Percentiles rank a stretch among this genome's conserved stretches.
These are phyloP conservation scores for Apiospora malaysiana DNA, from an alignment of 2,329 filamentous ascomycete genomes.

Conservation along the genomic window DNA sequence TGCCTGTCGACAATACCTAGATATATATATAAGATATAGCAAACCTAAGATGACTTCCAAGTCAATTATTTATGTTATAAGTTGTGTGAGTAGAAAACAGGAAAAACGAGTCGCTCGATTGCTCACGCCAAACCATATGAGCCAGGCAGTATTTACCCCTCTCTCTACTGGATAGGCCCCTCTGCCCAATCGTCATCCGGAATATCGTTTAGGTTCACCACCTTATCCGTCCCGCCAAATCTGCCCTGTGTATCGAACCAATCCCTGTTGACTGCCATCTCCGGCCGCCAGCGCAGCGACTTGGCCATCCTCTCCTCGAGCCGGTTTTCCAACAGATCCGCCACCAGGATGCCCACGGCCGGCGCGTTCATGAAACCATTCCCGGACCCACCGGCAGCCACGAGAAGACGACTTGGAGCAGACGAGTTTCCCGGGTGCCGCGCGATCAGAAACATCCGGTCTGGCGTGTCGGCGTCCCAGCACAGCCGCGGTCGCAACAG, in stretches of 20 bases:
- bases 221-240: slow-evolving; percentile 51
- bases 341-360: slow-evolving; percentile 55
- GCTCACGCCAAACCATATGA: background rate
- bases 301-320: slow-evolving; percentile 48
- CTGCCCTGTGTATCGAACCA: slow-evolving; percentile 52
- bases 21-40: background rate
- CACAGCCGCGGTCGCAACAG: slow-evolving; percentile 58
- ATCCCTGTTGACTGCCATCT: slow-evolving; percentile 50
- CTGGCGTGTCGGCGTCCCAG: slow-evolving; percentile 62
- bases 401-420: slow-evolving; percentile 41
- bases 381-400: slow-evolving; percentile 58
- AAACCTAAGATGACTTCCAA: background rate
- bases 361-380: slow-evolving; percentile 61
- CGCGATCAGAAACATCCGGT: slow-evolving; percentile 59
- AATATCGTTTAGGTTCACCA: slow-evolving; percentile 50
- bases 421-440: slow-evolving; percentile 44
- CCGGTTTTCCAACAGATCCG: slow-evolving; percentile 51
- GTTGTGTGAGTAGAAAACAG: background rate
- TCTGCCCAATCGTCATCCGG: background rate
- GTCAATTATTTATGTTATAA: background rate
- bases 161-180: background rate
- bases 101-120: background rate
- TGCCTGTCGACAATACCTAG: too few relatives aligned
- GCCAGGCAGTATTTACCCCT: background rate
- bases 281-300: slow-evolving; percentile 57